Evolutionary conservation across 2,329 filamentous ascomycete genomes (phyloP).

Genomic region (Nemania abortiva): DNA sequence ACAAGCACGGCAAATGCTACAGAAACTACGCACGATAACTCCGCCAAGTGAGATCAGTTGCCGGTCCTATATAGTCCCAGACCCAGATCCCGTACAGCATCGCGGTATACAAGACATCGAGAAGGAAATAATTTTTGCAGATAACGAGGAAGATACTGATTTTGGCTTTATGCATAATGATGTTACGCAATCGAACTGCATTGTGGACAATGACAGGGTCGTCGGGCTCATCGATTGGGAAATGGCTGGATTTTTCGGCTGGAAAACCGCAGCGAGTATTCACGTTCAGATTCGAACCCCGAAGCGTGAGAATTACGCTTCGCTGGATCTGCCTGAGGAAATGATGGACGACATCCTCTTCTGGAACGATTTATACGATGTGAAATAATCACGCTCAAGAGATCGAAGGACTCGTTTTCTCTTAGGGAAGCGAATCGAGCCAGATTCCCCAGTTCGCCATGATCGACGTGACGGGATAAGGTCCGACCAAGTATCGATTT

Average conservation of each 20-base stretch:
- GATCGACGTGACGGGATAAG: no score
- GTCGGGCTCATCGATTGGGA: constrained; percentile 43
- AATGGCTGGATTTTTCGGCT: constrained; percentile 38
- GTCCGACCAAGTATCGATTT: no score
- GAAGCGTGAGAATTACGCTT: constrained; percentile 29
- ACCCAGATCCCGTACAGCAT: constrained; percentile 2
- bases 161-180: constrained; percentile 41
- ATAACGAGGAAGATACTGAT: constrained; percentile 23
- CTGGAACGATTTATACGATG: constrained; percentile 38
- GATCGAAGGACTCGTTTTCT: neutral
- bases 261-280: constrained; percentile 23
- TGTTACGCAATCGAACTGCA: constrained; percentile 38
- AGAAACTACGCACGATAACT: constrained; percentile 3
- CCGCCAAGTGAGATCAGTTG: neutral
- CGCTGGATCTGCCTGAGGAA: constrained; percentile 34
- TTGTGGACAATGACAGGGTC: constrained; percentile 42
- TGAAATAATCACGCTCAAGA: constrained; percentile 5
- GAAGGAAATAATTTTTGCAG: constrained; percentile 6
- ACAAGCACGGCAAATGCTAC: constrained; percentile 37
- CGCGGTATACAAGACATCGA: constrained; percentile 1
- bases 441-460: no score
- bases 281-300: constrained; percentile 27
- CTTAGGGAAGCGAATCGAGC: neutral
- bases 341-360: constrained; percentile 28
- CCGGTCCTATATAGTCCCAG: neutral